Base-by-base conservation (phyloP, 192 early-diverging fungal species). In the Coemansia sp. region DNA sequence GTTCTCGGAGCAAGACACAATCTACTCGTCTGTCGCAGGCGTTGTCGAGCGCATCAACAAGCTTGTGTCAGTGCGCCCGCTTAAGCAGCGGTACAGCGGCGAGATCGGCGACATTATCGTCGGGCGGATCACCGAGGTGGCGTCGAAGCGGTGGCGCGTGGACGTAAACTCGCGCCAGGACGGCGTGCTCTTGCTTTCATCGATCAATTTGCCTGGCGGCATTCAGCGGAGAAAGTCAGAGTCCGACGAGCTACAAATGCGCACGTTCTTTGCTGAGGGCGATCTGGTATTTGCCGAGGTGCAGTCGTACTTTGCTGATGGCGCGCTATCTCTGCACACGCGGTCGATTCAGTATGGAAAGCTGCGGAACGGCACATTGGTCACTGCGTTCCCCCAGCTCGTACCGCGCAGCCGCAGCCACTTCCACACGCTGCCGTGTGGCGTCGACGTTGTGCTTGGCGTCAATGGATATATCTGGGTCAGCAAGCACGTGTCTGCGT, bases 391-490 rank as follows among this genome's bases (percentile, higher is more conserved):
- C n/a, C 92, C 95, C 32, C 88, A 89, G 4, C 82, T 97, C 49
- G 88, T 99, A 11, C 92, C 93, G 61, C 90, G 98, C 27, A 93
- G 91, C 49, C 96, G 97, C 76, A 93, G 93, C 32, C 98, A 99
- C 73, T 99, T 99, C 80, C 88, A 94, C 60, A 82, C 89, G n/a
- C 84, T 97, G 32, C 86, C 93, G 0, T 96, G 92, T 62, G 94
- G 96, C 25, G 92, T 99, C 32, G 92, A 99, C 74, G 77, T 99
- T 10, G 89, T 97, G 37, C 84, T 99, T 31, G 98, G 98, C 19
- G 73, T 99, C 29, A 99, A 99, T 65, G 98, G 98, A 2, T 96
- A 95, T 71, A 93, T 99, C 57, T 98, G 94, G 94, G 90, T 98
- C 24, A 87, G 90, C 82, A 96, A 96, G 68, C 89, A 89, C 45